These are phyloP conservation scores for Blastocystis hominis DNA, from an alignment of 352 stramenopile genomes.

Conservation along the genomic window DNA sequence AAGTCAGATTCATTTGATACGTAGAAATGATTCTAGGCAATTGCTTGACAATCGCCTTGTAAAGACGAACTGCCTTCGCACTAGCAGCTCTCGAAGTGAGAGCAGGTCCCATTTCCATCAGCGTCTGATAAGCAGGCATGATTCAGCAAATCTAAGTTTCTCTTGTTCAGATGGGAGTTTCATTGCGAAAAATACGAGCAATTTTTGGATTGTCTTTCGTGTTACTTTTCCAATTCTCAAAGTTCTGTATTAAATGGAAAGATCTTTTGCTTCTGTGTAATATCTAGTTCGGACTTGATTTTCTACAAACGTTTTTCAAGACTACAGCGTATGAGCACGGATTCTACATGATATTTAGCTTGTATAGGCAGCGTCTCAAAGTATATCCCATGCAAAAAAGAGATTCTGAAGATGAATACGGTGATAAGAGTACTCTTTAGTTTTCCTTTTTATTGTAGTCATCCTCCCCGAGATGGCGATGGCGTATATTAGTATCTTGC, in stretches of 20 bases:
- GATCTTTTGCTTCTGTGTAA: background rate
- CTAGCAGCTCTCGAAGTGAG: slow-evolving; percentile 15
- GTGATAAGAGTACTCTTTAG: slow-evolving; percentile 24
- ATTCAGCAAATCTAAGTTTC: background rate
- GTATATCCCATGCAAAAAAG: slow-evolving; percentile 16
- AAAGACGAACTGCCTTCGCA: slow-evolving; percentile 31
- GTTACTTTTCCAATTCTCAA: background rate
- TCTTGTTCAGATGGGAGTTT: background rate
- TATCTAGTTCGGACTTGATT: slow-evolving; percentile 17
- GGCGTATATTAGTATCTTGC: background rate
- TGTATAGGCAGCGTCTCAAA: background rate
- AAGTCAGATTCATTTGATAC: slow-evolving; percentile 25
- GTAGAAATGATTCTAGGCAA: slow-evolving; percentile 46
- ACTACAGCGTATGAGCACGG: background rate
- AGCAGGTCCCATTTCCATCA: slow-evolving; percentile 51
- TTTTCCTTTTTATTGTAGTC: background rate
- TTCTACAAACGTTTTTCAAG: slow-evolving; percentile 29
- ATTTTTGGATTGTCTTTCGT: background rate
- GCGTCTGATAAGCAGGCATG: slow-evolving; percentile 23
- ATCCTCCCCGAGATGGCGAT: background rate
- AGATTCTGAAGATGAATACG: slow-evolving; percentile 17
- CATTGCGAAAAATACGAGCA: background rate
- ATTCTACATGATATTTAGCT: background rate
- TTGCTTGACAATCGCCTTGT: slow-evolving; percentile 40
- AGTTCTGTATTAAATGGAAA: background rate